phyloP scores from a whole-genome alignment of 768 basidiomycete species.

The Lactarius sanguifluus region DNA sequence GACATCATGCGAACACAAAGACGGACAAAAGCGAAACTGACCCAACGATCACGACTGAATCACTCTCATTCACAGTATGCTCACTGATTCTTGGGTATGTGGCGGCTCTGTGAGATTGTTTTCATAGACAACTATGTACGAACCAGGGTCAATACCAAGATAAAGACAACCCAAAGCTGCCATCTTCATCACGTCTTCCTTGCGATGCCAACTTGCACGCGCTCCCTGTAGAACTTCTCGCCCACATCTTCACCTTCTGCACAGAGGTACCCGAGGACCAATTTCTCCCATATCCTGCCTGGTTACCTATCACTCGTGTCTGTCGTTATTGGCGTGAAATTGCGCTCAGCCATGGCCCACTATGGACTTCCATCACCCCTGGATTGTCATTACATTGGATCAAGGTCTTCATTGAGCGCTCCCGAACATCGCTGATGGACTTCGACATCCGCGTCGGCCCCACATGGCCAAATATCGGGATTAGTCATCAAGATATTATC shows the following conservation, averaged over 20 bases:
- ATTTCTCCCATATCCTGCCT: background rate
- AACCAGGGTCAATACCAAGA: background rate
- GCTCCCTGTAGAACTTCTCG: slow-evolving; percentile 1
- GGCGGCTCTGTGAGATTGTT: background rate
- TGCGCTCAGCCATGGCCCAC: background rate
- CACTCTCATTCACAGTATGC: background rate
- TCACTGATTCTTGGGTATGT: background rate
- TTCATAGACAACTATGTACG: background rate
- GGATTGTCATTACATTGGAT: background rate
- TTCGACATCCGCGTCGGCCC: background rate
- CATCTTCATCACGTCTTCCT: background rate
- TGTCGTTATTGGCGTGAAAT: slow-evolving; percentile 6
- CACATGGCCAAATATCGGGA: background rate
- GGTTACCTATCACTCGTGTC: slow-evolving; percentile 2
- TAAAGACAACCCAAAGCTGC: background rate
- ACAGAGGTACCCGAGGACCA: too few species aligned
- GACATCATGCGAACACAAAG: background rate
- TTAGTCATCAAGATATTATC: background rate
- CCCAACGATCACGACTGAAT: background rate
- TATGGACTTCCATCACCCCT: slow-evolving; percentile 1
- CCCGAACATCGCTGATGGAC: background rate
- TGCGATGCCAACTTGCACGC: background rate
- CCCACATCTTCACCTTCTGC: background rate
- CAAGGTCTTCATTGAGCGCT: slow-evolving; percentile 3
- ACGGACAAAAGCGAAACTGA: background rate